Percentiles rank a stretch among this genome's conserved stretches.
phyloP scores from a whole-genome alignment of 2,329 filamentous ascomycete genomes.

The Plenodomus biglobosus region DNA sequence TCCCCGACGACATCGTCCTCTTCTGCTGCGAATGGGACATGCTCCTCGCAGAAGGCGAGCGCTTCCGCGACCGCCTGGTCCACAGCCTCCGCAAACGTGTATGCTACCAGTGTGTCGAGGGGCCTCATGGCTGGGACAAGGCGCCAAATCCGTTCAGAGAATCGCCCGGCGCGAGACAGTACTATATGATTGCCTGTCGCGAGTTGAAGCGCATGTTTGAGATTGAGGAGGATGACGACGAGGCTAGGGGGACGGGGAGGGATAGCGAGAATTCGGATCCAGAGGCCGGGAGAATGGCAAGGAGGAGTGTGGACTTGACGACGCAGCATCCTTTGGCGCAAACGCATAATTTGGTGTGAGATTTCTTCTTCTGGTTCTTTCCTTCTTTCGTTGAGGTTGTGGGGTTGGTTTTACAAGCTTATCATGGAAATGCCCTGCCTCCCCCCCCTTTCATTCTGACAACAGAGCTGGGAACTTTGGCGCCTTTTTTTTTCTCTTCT shows the following conservation, averaged over 20 bases:
- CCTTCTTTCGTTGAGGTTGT: no score
- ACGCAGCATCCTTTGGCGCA: not conserved
- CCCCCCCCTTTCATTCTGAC: no score
- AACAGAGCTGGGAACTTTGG: no score
- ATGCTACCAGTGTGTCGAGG: constrained; percentile 61
- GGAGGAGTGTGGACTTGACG: constrained; percentile 13
- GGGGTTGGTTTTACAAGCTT: no score
- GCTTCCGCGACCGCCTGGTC: constrained; percentile 61
- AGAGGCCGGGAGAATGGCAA: constrained; percentile 15
- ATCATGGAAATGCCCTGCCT: no score
- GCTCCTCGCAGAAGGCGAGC: constrained; percentile 63
- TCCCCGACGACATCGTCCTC: constrained; percentile 63
- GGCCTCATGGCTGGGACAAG: constrained; percentile 68
- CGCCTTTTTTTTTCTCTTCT: no score
- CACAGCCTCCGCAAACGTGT: constrained; percentile 58
- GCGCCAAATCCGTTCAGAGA: constrained; percentile 61
- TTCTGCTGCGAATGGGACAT: constrained; percentile 69
- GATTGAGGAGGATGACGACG: constrained; percentile 34
- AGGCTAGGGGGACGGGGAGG: constrained; percentile 6
- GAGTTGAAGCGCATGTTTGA: constrained; percentile 52
- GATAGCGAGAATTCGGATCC: constrained; percentile 3
- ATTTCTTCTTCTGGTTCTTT: no score
- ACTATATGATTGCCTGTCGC: constrained; percentile 58
- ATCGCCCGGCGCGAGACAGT: constrained; percentile 53
- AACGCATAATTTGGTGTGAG: not conserved